Conservation (phyloP, 73 alveolate species). For the Paramecium bursaria region DNA sequence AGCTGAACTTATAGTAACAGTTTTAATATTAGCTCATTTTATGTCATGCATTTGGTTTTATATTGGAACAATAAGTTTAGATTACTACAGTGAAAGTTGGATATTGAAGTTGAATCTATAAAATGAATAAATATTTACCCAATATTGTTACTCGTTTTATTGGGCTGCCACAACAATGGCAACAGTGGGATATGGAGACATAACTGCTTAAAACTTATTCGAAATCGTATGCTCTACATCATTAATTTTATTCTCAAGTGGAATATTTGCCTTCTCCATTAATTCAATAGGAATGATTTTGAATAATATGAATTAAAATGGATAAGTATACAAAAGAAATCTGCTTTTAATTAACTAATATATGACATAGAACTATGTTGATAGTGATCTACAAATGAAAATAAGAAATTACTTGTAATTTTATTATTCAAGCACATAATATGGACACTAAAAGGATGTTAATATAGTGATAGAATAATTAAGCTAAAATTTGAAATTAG, state of each 20-base stretch:
- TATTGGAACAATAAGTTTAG: slow-evolving; percentile 39
- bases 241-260: slow-evolving; percentile 39
- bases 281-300: slow-evolving; percentile 50
- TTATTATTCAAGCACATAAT: background rate
- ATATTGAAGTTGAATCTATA: background rate
- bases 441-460: slow-evolving; percentile 18
- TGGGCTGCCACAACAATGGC: slow-evolving; percentile 59
- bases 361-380: slow-evolving; percentile 14
- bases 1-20: no score
- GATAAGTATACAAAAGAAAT: background rate
- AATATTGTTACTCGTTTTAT: slow-evolving; percentile 41
- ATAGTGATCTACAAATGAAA: slow-evolving; percentile 8
- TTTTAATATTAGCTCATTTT: slow-evolving; percentile 59
- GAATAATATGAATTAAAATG: background rate
- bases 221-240: slow-evolving; percentile 20
- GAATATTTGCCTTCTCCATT: slow-evolving; percentile 32
- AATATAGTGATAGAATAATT: background rate
- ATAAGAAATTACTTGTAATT: slow-evolving; percentile 30
- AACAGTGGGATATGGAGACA: slow-evolving; percentile 52
- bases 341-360: slow-evolving; percentile 4
- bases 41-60: slow-evolving; percentile 55
- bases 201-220: slow-evolving; percentile 5
- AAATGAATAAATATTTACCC: background rate
- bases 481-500: slow-evolving; percentile 9
- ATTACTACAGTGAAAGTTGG: background rate